Percentiles rank a stretch among this genome's conserved stretches.
phyloP scores from a whole-genome alignment of 148 eudicot genomes.

The Nyssa sinensis region DNA sequence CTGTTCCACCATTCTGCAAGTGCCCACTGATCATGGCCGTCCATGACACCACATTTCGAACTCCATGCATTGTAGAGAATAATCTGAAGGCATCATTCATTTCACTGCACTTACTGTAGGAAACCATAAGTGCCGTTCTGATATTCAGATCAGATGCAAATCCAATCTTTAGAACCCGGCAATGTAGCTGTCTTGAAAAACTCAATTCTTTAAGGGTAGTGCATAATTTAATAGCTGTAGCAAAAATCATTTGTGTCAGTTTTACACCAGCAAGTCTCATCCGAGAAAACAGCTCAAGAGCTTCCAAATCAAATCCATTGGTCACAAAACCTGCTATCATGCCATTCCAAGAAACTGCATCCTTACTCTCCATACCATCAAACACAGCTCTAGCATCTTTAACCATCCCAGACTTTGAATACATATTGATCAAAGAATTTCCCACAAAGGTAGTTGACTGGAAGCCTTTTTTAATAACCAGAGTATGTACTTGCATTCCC shows the following conservation, averaged over 20 bases:
- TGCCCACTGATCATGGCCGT: constrained; percentile 90
- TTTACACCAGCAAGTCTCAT: constrained; percentile 53
- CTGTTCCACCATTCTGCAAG: constrained; percentile 56
- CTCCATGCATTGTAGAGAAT: constrained; percentile 45
- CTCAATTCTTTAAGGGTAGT: constrained; percentile 56
- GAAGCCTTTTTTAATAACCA: constrained; percentile 65
- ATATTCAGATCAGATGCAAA: constrained; percentile 49
- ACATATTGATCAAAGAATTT: constrained; percentile 77
- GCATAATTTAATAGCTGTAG: constrained; percentile 57
- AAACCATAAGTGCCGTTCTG: constrained; percentile 75
- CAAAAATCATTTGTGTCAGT: constrained; percentile 54
- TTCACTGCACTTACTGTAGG: constrained; percentile 57
- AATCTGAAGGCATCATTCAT: constrained; percentile 68
- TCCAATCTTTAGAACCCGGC: constrained; percentile 55
- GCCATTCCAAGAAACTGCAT: constrained; percentile 81
- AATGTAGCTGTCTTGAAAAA: constrained; percentile 69
- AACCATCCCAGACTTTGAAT: constrained; percentile 64
- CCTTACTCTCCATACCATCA: constrained; percentile 40
- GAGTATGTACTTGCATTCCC: constrained; percentile 67
- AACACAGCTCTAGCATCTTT: constrained; percentile 58
- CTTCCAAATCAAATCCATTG: constrained; percentile 62
- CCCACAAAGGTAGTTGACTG: constrained; percentile 53
- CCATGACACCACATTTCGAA: constrained; percentile 80
- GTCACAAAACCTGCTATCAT: constrained; percentile 77
- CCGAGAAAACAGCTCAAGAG: constrained; percentile 54